Percentiles rank a stretch among this genome's conserved stretches.
Conservation (phyloP, 2,329 filamentous ascomycete species). For the Beauveria varroae region DNA sequence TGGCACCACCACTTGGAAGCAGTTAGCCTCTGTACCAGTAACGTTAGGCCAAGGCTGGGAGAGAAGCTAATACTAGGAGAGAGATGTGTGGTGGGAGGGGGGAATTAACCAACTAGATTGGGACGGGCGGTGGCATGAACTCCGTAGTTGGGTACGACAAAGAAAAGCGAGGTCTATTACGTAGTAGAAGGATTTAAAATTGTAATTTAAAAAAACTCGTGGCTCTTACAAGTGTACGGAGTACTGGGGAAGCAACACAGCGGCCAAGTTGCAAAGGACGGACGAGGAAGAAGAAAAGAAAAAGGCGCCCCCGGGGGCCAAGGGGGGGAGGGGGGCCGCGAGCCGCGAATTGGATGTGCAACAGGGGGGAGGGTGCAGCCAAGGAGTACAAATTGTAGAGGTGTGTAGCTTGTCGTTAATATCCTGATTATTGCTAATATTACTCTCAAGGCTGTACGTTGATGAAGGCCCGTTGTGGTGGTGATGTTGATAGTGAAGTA, state of each 20-base stretch:
- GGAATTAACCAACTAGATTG: conserved; percentile 17
- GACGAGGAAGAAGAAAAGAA: neutral
- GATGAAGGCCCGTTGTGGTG: neutral
- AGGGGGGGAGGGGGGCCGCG: neutral
- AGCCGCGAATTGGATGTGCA: conserved; percentile 10
- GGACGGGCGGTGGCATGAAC: conserved; percentile 27
- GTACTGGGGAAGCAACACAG: neutral
- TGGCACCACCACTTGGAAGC: neutral
- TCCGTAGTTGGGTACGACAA: conserved; percentile 7
- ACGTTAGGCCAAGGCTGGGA: neutral
- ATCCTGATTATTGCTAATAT: too few species aligned
- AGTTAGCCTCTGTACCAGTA: too few species aligned
- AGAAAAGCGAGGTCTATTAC: too few species aligned
- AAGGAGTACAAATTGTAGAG: neutral
- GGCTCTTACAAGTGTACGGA: too few species aligned
- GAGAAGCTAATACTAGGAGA: neutral
- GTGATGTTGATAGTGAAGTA: neutral
- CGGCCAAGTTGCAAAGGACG: neutral
- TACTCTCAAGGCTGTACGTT: neutral
- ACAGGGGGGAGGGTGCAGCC: neutral
- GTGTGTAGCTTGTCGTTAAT: neutral
- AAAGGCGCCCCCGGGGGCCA: neutral
- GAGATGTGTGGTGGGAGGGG: neutral
- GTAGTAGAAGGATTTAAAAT: too few species aligned
- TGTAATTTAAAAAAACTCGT: too few species aligned